Conservation (phyloP, 2,329 filamentous ascomycete species). For the Curvularia lunata region DNA sequence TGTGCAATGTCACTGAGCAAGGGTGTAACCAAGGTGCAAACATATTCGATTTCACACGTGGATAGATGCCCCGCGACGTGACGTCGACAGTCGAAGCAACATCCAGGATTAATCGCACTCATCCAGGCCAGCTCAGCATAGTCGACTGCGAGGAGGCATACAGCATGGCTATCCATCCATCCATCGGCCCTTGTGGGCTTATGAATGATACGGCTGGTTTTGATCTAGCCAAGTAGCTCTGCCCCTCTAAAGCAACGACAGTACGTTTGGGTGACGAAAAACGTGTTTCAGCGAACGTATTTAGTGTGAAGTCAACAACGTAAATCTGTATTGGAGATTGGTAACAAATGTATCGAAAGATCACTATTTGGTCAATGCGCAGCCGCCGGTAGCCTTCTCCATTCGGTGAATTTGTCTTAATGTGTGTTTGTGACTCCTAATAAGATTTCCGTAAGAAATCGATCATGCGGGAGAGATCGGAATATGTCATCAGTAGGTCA, state of each 20-base stretch:
- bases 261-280: not conserved
- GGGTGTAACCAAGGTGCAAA: not conserved
- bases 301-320: not conserved
- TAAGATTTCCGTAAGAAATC: not conserved
- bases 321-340: not conserved
- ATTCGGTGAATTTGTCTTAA: not conserved
- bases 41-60: not conserved
- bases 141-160: not conserved
- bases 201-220: not conserved
- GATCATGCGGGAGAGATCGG: not conserved
- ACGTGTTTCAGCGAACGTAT: not conserved
- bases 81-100: not conserved
- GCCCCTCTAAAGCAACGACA: not conserved
- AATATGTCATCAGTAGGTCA: not conserved
- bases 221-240: not conserved
- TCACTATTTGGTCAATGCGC: not conserved
- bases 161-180: not conserved
- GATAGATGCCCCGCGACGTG: not conserved
- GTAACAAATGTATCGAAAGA: not conserved
- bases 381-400: not conserved
- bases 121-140: not conserved
- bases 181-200: not conserved
- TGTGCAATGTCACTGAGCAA: not conserved
- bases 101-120: not conserved
- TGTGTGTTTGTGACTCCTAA: not conserved